Evolutionary conservation across 2,329 filamentous ascomycete genomes (phyloP), one percentile per base, ranked within the genome.

Genomic region (Herpotrichia juniperi): DNA sequence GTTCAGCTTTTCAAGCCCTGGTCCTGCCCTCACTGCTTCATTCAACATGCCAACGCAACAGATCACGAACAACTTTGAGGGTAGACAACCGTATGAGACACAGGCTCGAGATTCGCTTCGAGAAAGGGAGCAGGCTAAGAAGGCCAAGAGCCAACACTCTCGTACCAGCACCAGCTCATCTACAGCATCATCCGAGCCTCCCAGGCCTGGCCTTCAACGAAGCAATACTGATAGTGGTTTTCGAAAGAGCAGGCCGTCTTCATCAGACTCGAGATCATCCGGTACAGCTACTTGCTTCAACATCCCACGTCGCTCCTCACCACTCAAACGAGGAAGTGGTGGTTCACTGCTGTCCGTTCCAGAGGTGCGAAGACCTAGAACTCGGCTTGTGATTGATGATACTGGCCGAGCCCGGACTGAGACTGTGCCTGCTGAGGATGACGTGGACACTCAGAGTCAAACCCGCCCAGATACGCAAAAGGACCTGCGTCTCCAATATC

Each of bases 371-470:
- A 72, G 73, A 47, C 70, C 74, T 9, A 70, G 73, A 44, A 76
- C 75, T 42, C 75, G 77, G 7, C 72, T 81, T 17, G 68, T 81
- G 31, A 73, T 81, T 30, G 79, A 80, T 56, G 77, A 79, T 54
- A 76, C 68, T 45, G 79, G 79, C 12, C 69, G 73, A 37, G 79
- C 79, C 34, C 69, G 78, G 10, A 78, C 78, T 5, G 76, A 79
- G 58, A 78, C 77, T n/a, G 64, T 72, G 24, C 60, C 69, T 42
- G 61, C 62, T 1, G 68, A 73, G 1, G 67, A 73, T 5, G 72
- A 71, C 1, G 71, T 69, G 2, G 67, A 68, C 16, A 68, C 68
- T 8, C 67, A 69, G 11, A 61, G 64, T 16, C 69, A 74, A 8
- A 22, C 53, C 5, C 56, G 60, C 4, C 60, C 51, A 17, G 53